phyloP scores from a whole-genome alignment of 768 basidiomycete genomes.

The Serendipita sp. region DNA sequence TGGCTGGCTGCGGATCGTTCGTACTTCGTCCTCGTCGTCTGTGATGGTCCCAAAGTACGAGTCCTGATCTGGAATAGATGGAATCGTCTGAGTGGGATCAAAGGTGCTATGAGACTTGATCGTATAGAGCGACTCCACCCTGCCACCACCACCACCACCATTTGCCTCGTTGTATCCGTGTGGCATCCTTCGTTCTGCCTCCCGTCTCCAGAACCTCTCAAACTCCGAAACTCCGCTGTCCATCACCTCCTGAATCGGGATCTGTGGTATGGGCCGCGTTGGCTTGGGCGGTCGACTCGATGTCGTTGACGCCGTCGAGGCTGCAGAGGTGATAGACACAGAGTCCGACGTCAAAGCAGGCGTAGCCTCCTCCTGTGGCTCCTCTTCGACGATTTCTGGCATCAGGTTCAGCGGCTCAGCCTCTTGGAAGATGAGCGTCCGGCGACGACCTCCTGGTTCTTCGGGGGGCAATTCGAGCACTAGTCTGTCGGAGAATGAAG shows the following conservation, averaged over 20 bases:
- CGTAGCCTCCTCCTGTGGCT: not conserved
- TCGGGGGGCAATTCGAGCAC: not conserved
- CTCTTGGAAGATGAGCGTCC: not conserved
- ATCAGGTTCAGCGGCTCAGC: not conserved
- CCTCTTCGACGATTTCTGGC: not conserved
- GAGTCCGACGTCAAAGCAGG: not conserved
- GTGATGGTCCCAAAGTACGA: not conserved
- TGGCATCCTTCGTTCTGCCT: not conserved
- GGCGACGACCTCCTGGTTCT: not conserved
- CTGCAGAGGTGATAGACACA: not conserved
- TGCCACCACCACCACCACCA: not conserved
- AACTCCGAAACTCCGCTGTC: not conserved
- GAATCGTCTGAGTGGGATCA: not conserved
- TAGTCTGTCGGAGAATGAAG: not conserved
- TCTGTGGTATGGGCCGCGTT: not conserved
- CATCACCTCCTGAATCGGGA: not conserved
- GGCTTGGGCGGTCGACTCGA: not conserved
- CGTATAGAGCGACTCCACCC: slow-evolving; percentile 1
- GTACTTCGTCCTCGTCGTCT: not conserved
- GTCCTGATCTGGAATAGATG: slow-evolving; percentile 3
- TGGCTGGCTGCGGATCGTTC: not conserved
- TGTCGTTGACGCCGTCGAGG: not conserved
- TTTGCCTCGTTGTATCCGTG: not conserved
- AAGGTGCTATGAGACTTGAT: not conserved
- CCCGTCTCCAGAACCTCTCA: not conserved